Base-by-base conservation (phyloP, 306 rosid species). In the Cicer bijugum region DNA sequence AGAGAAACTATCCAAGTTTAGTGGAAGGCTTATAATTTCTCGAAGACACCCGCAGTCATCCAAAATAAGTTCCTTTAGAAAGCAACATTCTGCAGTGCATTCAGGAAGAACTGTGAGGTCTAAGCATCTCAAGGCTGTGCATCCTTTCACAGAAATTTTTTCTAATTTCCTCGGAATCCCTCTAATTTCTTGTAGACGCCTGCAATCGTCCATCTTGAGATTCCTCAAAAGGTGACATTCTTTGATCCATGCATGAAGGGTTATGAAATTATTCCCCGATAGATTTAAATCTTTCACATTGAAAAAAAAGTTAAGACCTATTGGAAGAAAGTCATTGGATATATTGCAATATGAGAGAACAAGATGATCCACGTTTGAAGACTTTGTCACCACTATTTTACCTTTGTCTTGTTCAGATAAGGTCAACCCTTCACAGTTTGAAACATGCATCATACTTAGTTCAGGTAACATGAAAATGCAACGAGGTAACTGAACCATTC, bases 231-330 rank as follows among this genome's bases (percentile, higher is more conserved):
- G 8, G 11, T 20, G 62, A 20, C 62, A 56, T 10, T 56, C 39
- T 56, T 56, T 23, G 38, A 56, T 56, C 38, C 37, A 56, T 5
- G 15, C 62, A 56, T 19, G 62, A 56, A 56, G 10, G 8, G 60
- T 57, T 55, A 12, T 72, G 65, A 78, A 73, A 46, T 19, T 19
- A 37, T 60, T 60, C 67, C 67, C 67, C 6, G 67, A 60, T 37
- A 60, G 46, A 45, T 60, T 8, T 37, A 60, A 60, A 37, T 60
- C 46, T 60, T 60, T 60, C 67, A 37, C 67, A 12, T 60, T 60
- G 67, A 15, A 3, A n/a, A 60, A 60, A 60, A 60, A 14, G 12
- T 12, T 37, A 60, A 60, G 46, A 35, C 20, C 67, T 37, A 37
- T 35, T 12, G 20, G 12, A 55, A 9, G 33, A 0, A 55, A 55